phyloP scores from a whole-genome alignment of 805 yeast species.

The Hanseniaspora lachancei region DNA sequence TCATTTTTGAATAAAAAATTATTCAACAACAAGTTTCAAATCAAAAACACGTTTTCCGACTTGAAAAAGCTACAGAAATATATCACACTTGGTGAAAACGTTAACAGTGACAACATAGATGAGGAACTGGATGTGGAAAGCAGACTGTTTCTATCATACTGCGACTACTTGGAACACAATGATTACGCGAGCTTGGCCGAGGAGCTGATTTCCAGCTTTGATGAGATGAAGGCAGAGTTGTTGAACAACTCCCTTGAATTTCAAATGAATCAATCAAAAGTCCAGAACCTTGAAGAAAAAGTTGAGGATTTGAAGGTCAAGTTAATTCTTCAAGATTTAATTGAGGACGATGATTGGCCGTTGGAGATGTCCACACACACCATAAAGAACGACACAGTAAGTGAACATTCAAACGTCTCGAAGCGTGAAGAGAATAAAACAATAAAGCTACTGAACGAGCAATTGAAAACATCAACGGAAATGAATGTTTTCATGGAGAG shows the following conservation, averaged over 20 bases:
- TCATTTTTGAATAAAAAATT: neutral
- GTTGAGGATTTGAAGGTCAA: conserved; percentile 62
- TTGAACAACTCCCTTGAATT: conserved; percentile 13
- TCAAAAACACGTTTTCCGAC: conserved; percentile 3
- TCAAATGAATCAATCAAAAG: conserved; percentile 34
- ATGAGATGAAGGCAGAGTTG: conserved; percentile 25
- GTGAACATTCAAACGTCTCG: neutral
- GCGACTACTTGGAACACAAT: conserved; percentile 25
- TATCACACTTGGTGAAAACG: conserved; percentile 12
- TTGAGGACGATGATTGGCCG: conserved; percentile 37
- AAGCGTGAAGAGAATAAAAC: neutral
- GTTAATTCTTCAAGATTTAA: conserved; percentile 58
- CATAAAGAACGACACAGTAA: neutral
- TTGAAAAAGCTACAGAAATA: conserved; percentile 6
- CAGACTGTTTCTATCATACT: conserved; percentile 28
- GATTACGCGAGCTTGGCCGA: conserved; percentile 26
- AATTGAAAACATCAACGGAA: conserved; percentile 2
- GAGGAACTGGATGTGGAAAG: conserved; percentile 11
- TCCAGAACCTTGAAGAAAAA: conserved; percentile 43
- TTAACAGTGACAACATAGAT: conserved; percentile 2
- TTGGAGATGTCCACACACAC: conserved; percentile 28
- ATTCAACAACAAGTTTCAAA: neutral
- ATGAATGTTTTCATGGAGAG: neutral
- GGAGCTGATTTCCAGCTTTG: conserved; percentile 30
- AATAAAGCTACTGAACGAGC: neutral